These are phyloP conservation scores for Ettlia oleoabundans DNA, from an alignment of 139 green algal genomes.

Conservation along the genomic window DNA sequence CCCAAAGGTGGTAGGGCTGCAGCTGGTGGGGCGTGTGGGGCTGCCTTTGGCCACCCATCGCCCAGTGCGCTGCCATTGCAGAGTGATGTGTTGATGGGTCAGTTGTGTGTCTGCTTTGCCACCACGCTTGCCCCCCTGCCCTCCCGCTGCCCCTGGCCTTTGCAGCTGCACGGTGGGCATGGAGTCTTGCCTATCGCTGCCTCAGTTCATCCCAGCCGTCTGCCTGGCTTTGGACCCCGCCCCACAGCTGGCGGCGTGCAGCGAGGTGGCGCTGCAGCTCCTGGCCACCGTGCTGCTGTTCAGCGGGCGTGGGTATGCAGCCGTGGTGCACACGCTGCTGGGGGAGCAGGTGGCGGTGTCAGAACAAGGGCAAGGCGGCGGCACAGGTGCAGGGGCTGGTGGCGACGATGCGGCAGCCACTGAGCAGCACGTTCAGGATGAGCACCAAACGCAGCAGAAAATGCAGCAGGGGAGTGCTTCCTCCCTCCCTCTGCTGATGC, in stretches of 20 bases:
- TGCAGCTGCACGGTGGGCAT: constrained; percentile 39
- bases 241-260: constrained; percentile 2
- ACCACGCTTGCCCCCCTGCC: not conserved
- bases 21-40: too few species aligned
- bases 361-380: too few species aligned
- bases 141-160: not conserved
- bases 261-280: constrained; percentile 49
- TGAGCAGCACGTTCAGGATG: not conserved
- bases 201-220: constrained; percentile 22
- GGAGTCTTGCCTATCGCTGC: constrained; percentile 17
- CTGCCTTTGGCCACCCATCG: too few species aligned
- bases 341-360: constrained; percentile 1
- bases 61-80: not conserved
- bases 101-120: not conserved
- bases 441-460: not conserved
- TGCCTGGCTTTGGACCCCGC: constrained; percentile 29
- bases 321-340: constrained; percentile 28
- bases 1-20: too few species aligned
- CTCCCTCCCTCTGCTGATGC: not conserved
- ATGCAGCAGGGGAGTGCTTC: not conserved
- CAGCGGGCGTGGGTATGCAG: constrained; percentile 32
- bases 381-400: not conserved
- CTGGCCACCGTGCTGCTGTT: constrained; percentile 49
- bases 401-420: not conserved
- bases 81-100: too few species aligned